These are phyloP conservation scores for Penstemon davidsonii DNA, from an alignment of 257 asterid genomes.

Conservation along the genomic window DNA sequence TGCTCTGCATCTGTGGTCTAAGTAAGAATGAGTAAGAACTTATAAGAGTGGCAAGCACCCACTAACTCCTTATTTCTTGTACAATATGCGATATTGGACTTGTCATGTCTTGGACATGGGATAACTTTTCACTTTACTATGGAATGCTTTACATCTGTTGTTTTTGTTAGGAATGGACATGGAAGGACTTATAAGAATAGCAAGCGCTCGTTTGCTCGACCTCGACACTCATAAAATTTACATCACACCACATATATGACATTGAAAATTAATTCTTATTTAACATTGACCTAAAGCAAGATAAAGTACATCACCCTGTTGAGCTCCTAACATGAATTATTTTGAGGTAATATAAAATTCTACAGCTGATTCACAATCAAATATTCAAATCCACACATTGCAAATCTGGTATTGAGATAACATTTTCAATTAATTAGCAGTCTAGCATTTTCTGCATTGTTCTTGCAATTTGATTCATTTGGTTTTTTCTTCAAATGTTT, in stretches of 20 bases:
- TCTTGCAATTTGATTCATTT: slow-evolving; percentile 2
- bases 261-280: background rate
- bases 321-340: background rate
- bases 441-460: background rate
- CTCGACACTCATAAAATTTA: background rate
- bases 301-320: slow-evolving; percentile 1
- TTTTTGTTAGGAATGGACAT: background rate
- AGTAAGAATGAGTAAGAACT: slow-evolving; percentile 3
- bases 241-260: background rate
- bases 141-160: background rate
- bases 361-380: background rate
- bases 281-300: background rate
- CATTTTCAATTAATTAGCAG: background rate
- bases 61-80: too few species aligned
- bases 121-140: background rate
- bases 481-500: background rate
- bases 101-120: too few species aligned
- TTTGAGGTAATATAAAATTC: background rate
- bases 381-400: background rate
- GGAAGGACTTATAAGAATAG: background rate
- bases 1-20: background rate
- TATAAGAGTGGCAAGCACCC: slow-evolving; percentile 10
- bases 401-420: background rate
- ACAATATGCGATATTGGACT: too few species aligned
- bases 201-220: background rate